Evolutionary conservation across 352 stramenopile species (phyloP).

Genomic region (Globisporangium megalacanthum): DNA sequence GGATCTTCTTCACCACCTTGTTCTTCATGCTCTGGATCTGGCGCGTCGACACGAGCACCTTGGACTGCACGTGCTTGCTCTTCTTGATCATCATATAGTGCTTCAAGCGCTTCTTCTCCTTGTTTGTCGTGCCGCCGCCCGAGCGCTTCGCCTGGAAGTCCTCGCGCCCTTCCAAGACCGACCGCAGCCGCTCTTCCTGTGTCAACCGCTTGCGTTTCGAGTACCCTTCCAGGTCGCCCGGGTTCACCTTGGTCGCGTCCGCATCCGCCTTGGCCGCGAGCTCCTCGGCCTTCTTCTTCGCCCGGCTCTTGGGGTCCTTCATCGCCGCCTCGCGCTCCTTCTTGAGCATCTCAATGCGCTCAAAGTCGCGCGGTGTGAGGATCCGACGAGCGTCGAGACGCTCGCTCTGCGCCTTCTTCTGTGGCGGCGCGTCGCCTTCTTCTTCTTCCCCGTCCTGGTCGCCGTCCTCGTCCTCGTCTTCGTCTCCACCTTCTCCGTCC

Average conservation of each 20-base stretch:
- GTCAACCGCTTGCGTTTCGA: conserved; percentile 88
- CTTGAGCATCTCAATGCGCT: conserved; percentile 88
- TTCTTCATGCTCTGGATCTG: conserved; percentile 80
- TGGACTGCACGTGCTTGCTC: conserved; percentile 84
- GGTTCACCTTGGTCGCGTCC: conserved; percentile 69
- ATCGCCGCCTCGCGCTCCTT: conserved; percentile 79
- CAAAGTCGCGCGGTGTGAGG: conserved; percentile 87
- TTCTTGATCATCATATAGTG: conserved; percentile 99
- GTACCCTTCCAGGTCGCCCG: conserved; percentile 78
- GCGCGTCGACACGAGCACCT: conserved; percentile 82
- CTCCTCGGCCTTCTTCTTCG: conserved; percentile 79
- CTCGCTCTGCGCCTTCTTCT: conserved; percentile 53
- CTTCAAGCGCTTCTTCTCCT: conserved; percentile 96
- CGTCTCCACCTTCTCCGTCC: conserved; percentile 40
- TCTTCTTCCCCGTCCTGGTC: conserved; percentile 36
- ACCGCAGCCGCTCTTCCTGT: conserved; percentile 75
- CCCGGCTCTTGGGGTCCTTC: conserved; percentile 77
- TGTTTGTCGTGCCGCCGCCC: conserved; percentile 96
- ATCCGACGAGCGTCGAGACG: conserved; percentile 83
- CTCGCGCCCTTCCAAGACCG: conserved; percentile 86
- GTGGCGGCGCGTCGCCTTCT: conserved; percentile 27
- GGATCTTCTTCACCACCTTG: conserved; percentile 77
- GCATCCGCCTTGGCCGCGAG: conserved; percentile 36
- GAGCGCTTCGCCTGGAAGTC: conserved; percentile 91
- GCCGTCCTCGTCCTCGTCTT: conserved; percentile 44